These are phyloP conservation scores for Limnomonas spitsbergensis DNA, from an alignment of 139 green algal species.

Conservation along the genomic window DNA sequence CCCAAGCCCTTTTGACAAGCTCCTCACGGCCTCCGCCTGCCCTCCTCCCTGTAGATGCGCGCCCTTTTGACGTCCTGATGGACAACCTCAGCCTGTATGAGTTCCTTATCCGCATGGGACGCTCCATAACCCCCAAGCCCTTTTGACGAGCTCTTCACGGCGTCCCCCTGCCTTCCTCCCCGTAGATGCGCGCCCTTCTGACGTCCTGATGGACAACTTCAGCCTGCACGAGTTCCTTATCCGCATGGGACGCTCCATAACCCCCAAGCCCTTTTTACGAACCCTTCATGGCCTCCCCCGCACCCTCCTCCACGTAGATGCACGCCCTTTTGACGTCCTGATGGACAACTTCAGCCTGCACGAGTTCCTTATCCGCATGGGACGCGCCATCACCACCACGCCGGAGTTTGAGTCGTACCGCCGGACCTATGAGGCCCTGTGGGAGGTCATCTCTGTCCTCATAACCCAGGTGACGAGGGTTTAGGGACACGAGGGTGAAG, in stretches of 20 bases:
- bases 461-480: constrained; percentile 42
- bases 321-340: constrained; percentile 49
- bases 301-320: too few relatives aligned
- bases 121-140: constrained; percentile 35
- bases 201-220: constrained; percentile 59
- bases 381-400: constrained; percentile 26
- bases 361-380: constrained; percentile 56
- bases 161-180: too few relatives aligned
- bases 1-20: too few relatives aligned
- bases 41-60: too few relatives aligned
- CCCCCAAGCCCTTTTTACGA: constrained; percentile 50
- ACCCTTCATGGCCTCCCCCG: too few relatives aligned
- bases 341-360: constrained; percentile 57
- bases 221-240: constrained; percentile 59
- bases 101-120: constrained; percentile 52
- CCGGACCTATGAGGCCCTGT: constrained; percentile 39
- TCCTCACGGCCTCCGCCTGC: too few relatives aligned
- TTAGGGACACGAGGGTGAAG: too few relatives aligned
- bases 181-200: constrained; percentile 26
- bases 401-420: constrained; percentile 58
- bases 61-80: constrained; percentile 50
- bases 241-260: constrained; percentile 29
- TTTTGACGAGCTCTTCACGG: too few relatives aligned
- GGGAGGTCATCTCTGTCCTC: constrained; percentile 39
- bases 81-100: constrained; percentile 54